Evolutionary conservation across 2,329 filamentous ascomycete genomes (phyloP), one percentile per base, ranked within the genome.

Genomic region (Pseudogymnoascus sp.): DNA sequence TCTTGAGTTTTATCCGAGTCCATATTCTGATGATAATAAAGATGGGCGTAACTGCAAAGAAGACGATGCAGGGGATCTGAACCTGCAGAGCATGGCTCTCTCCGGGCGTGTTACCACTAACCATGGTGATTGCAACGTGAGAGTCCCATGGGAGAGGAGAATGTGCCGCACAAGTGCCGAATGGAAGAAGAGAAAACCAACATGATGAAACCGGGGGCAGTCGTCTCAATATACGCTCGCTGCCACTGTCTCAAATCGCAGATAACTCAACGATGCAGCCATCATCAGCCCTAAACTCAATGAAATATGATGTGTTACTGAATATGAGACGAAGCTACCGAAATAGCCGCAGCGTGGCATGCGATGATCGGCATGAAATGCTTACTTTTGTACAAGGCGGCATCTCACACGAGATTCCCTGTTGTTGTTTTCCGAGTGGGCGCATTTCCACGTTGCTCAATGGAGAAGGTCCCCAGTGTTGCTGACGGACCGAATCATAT

Each of bases 51-150:
- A 78, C 15, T 58, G 73, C 66, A 60, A 79, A 77, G 69, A 80
- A 80, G 41, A 78, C 70, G 80, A 81, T 70, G 78, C 78, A 7
- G 71, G 73, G 58, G 78, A 80, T 61, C 72, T 78, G 65, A 75
- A 78, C 39, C 12, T 51, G 44, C 44, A 51, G 44, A 51, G 27
- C 44, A 27, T 51, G 25, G 44, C 44, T 51, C 44, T 51, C 44
- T 15, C 44, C 44, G 27, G 44, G 44, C 27, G 25, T n/a, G 27
- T 51, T 51, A 51, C 44, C 44, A 51, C 44, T 51, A 51, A 51
- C 44, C 44, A 51, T 51, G 7, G 27, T 29, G 27, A 31, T 51
- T 15, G 10, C 27, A 31, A 31, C n/a, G n/a, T n/a, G 13, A 29
- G 4, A 9, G 29, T 51, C 27, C 44, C 44, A 51, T 51, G 25